Evolutionary conservation across 805 yeast genomes (phyloP).

Genomic region (Phaffomyces opuntiae): DNA sequence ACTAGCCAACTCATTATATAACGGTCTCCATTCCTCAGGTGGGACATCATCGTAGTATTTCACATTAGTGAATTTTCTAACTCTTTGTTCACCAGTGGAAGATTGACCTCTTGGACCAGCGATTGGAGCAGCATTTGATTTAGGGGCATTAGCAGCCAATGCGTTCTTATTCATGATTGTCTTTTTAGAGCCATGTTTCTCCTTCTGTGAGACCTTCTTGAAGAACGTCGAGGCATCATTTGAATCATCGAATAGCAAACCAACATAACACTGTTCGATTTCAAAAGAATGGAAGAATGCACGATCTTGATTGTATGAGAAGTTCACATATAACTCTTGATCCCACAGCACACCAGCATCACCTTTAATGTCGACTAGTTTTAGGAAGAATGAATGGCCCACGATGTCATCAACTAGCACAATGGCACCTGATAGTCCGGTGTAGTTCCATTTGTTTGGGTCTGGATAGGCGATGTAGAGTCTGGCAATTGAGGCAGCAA

Average conservation of each 20-base stretch:
- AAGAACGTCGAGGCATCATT: constrained; percentile 80
- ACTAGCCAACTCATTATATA: constrained; percentile 63
- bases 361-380: constrained; percentile 79
- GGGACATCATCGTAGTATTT: constrained; percentile 73
- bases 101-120: constrained; percentile 25
- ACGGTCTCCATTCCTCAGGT: constrained; percentile 77
- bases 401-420: constrained; percentile 86
- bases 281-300: constrained; percentile 94
- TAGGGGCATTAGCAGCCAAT: constrained; percentile 59
- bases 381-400: constrained; percentile 88
- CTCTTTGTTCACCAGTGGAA: constrained; percentile 42
- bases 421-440: constrained; percentile 86
- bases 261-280: constrained; percentile 81
- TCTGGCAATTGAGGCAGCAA: constrained; percentile 87
- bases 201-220: constrained; percentile 67
- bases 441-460: constrained; percentile 71
- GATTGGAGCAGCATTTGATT: constrained; percentile 23
- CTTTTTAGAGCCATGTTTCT: constrained; percentile 80
- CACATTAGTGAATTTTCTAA: constrained; percentile 49
- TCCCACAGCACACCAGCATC: constrained; percentile 92
- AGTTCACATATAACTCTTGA: constrained; percentile 85
- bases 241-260: constrained; percentile 83
- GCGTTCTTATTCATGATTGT: constrained; percentile 86
- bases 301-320: constrained; percentile 88
- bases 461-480: constrained; percentile 88